A percentile compares a stretch with the other conserved stretches of the same genome.
Evolutionary conservation across 352 stramenopile species (phyloP).

Genomic region (Phytophthora pluvialis): DNA sequence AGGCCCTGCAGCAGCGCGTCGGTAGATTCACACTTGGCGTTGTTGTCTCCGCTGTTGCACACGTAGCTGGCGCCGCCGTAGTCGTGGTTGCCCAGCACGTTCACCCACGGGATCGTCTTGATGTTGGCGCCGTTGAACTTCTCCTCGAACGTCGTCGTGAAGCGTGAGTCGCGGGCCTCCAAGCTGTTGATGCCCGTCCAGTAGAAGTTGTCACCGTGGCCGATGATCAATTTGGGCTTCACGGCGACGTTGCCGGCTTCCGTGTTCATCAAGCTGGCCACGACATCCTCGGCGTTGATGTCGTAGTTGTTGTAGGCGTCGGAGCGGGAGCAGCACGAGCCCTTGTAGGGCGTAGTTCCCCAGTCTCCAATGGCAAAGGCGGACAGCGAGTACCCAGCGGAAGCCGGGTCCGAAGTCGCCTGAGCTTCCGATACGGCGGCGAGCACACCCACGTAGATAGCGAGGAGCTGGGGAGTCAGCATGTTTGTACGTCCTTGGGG

Average conservation of each 20-base stretch:
- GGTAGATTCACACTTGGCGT: conserved; percentile 9
- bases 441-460: conserved; percentile 3
- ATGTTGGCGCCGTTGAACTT: conserved; percentile 17
- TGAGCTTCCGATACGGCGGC: conserved; percentile 3
- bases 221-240: conserved; percentile 25
- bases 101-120: conserved; percentile 19
- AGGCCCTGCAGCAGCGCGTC: conserved; percentile 10
- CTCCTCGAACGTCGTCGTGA: conserved; percentile 28
- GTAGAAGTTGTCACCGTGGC: not conserved
- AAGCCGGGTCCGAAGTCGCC: conserved; percentile 3
- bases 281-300: conserved; percentile 10
- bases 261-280: conserved; percentile 28
- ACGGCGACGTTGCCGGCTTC: conserved; percentile 13
- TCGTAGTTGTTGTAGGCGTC: conserved; percentile 16
- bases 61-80: conserved; percentile 22
- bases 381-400: conserved; percentile 5
- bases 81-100: conserved; percentile 27
- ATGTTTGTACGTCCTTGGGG: conserved; percentile 9
- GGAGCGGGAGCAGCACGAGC: conserved; percentile 23
- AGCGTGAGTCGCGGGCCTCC: conserved; percentile 11
- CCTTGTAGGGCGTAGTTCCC: conserved; percentile 18
- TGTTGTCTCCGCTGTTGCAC: conserved; percentile 12
- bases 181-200: conserved; percentile 23
- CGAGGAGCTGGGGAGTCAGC: conserved; percentile 5
- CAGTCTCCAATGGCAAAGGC: conserved; percentile 28